These are phyloP conservation scores for Bacterosira constricta DNA, from an alignment of 108 stramenopile genomes.

Conservation along the genomic window DNA sequence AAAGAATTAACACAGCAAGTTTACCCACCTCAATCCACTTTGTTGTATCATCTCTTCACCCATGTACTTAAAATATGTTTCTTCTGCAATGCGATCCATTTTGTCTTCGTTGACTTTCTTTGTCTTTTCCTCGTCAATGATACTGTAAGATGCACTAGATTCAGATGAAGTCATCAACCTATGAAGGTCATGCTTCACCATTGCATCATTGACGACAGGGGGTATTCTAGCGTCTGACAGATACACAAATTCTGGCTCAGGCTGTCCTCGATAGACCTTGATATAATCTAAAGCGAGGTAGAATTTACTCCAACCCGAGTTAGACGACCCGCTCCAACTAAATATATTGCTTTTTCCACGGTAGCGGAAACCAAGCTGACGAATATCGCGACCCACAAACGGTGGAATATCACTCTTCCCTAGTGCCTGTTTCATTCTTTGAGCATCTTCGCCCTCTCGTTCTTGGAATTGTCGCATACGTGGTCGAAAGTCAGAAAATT, in stretches of 20 bases:
- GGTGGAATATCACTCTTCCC: conserved; percentile 45
- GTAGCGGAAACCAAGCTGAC: conserved; percentile 79
- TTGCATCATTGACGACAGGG: conserved; percentile 58
- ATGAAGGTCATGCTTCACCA: conserved; percentile 71
- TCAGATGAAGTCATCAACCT: conserved; percentile 41
- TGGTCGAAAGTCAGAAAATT: conserved; percentile 56
- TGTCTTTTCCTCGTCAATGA: conserved; percentile 34
- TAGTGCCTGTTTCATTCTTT: conserved; percentile 13
- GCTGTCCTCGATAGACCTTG: conserved; percentile 78
- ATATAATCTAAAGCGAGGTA: conserved; percentile 81
- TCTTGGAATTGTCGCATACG: conserved; percentile 52
- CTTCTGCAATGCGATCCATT: conserved; percentile 56
- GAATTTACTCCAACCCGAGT: conserved; percentile 53
- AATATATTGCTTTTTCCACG: conserved; percentile 53
- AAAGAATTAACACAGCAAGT: background rate
- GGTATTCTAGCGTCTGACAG: conserved; percentile 80
- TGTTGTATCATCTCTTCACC: conserved; percentile 83
- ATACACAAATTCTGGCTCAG: conserved; percentile 86
- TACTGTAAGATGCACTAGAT: conserved; percentile 12
- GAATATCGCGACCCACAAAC: conserved; percentile 69
- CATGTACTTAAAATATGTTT: conserved; percentile 84
- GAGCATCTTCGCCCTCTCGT: conserved; percentile 17
- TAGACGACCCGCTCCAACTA: conserved; percentile 8
- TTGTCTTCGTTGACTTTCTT: conserved; percentile 2
- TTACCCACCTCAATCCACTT: conserved; percentile 65